Percentiles rank a stretch among this genome's conserved stretches.
Conservation (phyloP, 805 yeast species). For the Candida corydali region DNA sequence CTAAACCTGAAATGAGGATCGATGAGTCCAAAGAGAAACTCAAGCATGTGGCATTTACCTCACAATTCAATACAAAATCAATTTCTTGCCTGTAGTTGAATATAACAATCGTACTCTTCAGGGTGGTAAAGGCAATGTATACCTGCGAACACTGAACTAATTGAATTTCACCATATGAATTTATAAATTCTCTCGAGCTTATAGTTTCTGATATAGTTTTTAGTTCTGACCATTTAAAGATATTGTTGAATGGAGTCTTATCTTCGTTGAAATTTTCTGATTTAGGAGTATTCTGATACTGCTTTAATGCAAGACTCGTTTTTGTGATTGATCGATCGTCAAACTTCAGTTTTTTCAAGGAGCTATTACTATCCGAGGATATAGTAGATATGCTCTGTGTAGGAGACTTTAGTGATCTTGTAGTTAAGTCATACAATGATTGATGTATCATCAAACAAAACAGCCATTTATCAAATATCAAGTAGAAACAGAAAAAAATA, state of each 20-base stretch:
- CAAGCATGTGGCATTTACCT: constrained; percentile 32
- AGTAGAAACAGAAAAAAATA: neutral
- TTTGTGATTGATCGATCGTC: constrained; percentile 36
- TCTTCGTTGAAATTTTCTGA: neutral
- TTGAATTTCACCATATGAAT: constrained; percentile 18
- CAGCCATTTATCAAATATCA: neutral
- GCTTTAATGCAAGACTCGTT: constrained; percentile 18
- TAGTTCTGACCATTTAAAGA: constrained; percentile 25
- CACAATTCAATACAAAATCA: constrained; percentile 36
- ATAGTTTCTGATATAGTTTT: constrained; percentile 15
- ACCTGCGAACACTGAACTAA: constrained; percentile 23
- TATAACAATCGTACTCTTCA: constrained; percentile 57
- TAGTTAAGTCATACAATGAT: constrained; percentile 8
- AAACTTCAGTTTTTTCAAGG: constrained; percentile 21
- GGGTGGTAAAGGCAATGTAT: constrained; percentile 64
- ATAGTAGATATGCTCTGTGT: neutral
- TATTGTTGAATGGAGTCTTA: neutral
- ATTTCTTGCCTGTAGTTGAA: constrained; percentile 68
- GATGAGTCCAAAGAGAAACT: constrained; percentile 67
- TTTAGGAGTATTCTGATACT: constrained; percentile 8
- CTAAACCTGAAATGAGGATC: constrained; percentile 64
- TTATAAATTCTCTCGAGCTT: constrained; percentile 19
- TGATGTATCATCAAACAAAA: constrained; percentile 1
- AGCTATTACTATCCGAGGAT: constrained; percentile 5
- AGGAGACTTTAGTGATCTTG: constrained; percentile 7